Conservation (phyloP, 2,329 filamentous ascomycete genomes). For the Dothistroma septosporum region DNA sequence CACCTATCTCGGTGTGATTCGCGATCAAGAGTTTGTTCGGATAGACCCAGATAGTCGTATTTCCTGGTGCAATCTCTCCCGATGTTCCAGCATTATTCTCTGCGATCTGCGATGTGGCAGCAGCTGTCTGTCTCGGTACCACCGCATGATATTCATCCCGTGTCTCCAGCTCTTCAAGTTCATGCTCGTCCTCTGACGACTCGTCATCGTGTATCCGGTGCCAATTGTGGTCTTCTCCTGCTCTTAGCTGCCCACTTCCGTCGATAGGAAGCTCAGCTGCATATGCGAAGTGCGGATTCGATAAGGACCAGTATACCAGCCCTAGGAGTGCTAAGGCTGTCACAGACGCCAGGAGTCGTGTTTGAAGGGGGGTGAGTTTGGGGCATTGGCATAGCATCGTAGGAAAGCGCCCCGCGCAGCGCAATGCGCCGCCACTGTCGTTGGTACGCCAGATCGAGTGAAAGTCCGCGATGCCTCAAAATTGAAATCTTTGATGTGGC, state of each 20-base stretch:
- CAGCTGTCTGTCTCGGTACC: conserved; percentile 32
- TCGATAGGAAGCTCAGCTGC: conserved; percentile 52
- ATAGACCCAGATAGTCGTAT: conserved; percentile 62
- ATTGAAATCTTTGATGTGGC: background rate
- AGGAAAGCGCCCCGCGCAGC: conserved; percentile 8
- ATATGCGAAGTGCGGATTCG: conserved; percentile 57
- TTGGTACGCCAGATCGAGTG: conserved; percentile 11
- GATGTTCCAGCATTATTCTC: conserved; percentile 59
- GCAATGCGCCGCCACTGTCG: conserved; percentile 18
- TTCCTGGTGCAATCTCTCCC: conserved; percentile 55
- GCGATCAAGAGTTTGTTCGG: conserved; percentile 53
- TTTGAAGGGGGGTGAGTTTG: conserved; percentile 64
- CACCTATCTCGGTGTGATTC: conserved; percentile 31
- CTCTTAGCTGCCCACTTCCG: conserved; percentile 34
- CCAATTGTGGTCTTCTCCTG: conserved; percentile 46
- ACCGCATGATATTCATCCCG: background rate
- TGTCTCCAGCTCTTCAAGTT: conserved; percentile 30
- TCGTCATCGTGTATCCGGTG: conserved; percentile 41
- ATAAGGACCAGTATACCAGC: conserved; percentile 58
- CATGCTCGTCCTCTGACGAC: conserved; percentile 25
- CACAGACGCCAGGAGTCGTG: conserved; percentile 65
- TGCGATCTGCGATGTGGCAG: conserved; percentile 22
- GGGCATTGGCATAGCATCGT: conserved; percentile 38
- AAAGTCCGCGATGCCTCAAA: background rate
- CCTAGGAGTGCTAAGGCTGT: conserved; percentile 58